A percentile compares a stretch with the other conserved stretches of the same genome.
These are phyloP conservation scores for Nicotiana knightiana DNA, from an alignment of 257 asterid species.

Conservation along the genomic window DNA sequence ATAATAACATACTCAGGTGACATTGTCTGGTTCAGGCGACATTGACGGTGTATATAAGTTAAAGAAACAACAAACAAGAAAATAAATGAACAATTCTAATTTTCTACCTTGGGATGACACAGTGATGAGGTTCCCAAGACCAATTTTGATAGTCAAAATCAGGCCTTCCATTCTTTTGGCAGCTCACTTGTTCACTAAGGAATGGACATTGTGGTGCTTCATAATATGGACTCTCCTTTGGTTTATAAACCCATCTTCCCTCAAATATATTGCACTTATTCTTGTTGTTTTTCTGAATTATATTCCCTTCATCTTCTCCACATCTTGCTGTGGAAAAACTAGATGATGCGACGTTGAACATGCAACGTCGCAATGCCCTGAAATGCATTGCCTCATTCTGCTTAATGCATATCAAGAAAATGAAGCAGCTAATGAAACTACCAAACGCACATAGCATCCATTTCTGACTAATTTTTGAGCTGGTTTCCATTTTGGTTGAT, in stretches of 20 bases:
- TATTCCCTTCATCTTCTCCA: not conserved
- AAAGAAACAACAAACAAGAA: not conserved
- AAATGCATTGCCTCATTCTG: not conserved
- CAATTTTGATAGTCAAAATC: constrained; percentile 17
- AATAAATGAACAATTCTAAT: not conserved
- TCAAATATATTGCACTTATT: constrained; percentile 10
- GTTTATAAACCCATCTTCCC: constrained; percentile 14
- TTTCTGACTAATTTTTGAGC: constrained; percentile 1
- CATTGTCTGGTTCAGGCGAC: not conserved
- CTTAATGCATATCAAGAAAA: not conserved
- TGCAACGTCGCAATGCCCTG: not conserved
- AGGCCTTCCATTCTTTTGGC: constrained; percentile 19
- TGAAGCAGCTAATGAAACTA: constrained; percentile 11
- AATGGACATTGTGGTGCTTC: constrained; percentile 14
- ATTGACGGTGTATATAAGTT: not conserved
- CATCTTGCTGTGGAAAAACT: not conserved
- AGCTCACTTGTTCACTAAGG: constrained; percentile 18
- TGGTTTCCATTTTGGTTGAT: constrained; percentile 8
- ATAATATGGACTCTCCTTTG: constrained; percentile 9
- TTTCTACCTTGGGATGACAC: constrained; percentile 16
- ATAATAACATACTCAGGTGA: too few relatives aligned
- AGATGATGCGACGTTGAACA: not conserved
- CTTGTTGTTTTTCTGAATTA: not conserved
- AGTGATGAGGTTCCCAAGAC: constrained; percentile 21
- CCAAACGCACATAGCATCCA: constrained; percentile 7